Conservation (phyloP, 2,329 filamentous ascomycete species). For the Fusarium falciforme region DNA sequence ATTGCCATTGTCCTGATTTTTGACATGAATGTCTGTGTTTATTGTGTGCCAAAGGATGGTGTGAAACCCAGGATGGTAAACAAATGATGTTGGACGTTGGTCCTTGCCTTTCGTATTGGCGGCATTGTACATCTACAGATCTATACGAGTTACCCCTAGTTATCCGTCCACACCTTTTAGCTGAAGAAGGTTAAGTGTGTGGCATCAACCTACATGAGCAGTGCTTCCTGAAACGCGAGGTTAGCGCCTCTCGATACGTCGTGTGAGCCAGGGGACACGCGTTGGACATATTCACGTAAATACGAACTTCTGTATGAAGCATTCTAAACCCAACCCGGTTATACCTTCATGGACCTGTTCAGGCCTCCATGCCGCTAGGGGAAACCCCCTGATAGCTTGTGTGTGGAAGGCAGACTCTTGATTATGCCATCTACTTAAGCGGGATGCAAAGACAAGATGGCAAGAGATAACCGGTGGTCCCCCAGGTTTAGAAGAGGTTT, state of each 20-base stretch:
- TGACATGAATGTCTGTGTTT: neutral
- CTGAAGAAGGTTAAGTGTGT: neutral
- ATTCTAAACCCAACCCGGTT: neutral
- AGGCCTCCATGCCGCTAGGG: neutral
- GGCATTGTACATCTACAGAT: neutral
- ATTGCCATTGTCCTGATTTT: conserved; percentile 8
- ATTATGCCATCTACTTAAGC: neutral
- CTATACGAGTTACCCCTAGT: neutral
- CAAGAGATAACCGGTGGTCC: neutral
- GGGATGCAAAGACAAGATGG: neutral
- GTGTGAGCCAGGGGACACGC: neutral
- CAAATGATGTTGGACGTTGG: neutral
- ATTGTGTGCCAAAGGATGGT: neutral
- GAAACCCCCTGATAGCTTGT: neutral
- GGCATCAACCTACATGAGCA: neutral
- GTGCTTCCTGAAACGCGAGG: neutral
- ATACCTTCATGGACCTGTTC: neutral
- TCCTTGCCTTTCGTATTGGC: neutral
- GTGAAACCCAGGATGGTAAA: neutral
- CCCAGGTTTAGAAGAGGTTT: neutral
- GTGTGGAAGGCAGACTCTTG: neutral
- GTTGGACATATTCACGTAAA: neutral
- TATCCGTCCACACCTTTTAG: neutral
- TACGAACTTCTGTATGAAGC: neutral
- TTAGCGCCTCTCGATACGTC: neutral